A percentile compares a stretch with the other conserved stretches of the same genome.
phyloP scores from a whole-genome alignment of 2,329 filamentous ascomycete genomes.

The Cladosporium sp. region DNA sequence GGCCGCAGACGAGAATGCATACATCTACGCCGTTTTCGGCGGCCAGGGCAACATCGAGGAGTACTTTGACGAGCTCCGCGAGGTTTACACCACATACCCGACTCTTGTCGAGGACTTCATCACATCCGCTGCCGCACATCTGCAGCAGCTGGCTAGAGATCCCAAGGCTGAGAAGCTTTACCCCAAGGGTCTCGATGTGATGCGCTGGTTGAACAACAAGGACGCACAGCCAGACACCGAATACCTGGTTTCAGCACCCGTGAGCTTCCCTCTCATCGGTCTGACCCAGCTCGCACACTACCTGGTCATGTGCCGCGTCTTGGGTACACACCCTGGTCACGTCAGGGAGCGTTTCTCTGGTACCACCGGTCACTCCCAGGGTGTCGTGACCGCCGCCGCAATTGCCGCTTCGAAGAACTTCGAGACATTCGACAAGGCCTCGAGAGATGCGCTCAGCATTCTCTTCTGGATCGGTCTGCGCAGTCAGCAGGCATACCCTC shows the following conservation, averaged over 20 bases:
- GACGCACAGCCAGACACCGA: conserved; percentile 91
- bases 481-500: conserved; percentile 95
- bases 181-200: conserved; percentile 91
- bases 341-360: conserved; percentile 82
- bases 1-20: conserved; percentile 77
- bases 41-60: conserved; percentile 99
- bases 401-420: conserved; percentile 89
- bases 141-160: conserved; percentile 82
- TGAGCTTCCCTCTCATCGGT: conserved; percentile 94
- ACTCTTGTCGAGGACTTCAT: conserved; percentile 88
- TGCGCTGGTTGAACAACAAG: conserved; percentile 86
- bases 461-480: conserved; percentile 98
- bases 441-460: conserved; percentile 79
- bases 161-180: conserved; percentile 92
- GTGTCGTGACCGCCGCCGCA: conserved; percentile 87
- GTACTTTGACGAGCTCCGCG: conserved; percentile 95
- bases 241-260: conserved; percentile 89
- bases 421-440: conserved; percentile 83
- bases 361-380: conserved; percentile 94
- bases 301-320: conserved; percentile 85
- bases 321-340: conserved; percentile 86
- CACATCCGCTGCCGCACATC: conserved; percentile 74
- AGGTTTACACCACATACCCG: conserved; percentile 87
- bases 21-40: conserved; percentile 91
- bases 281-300: conserved; percentile 96